Base-by-base conservation (phyloP, 768 basidiomycete genomes). In the Boletus rubroflammeus region DNA sequence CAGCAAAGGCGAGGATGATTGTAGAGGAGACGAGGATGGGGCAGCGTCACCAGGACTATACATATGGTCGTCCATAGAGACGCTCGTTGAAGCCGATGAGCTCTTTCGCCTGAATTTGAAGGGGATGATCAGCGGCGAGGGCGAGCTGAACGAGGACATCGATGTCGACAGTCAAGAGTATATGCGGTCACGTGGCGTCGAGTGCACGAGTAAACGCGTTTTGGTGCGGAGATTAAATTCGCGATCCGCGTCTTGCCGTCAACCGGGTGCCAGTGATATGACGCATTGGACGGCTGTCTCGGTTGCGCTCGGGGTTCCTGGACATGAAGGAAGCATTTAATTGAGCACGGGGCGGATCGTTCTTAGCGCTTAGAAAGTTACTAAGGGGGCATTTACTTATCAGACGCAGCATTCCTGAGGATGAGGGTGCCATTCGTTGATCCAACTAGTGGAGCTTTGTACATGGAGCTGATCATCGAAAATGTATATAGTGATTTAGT, bases 141-240 rank as follows among this genome's bases (percentile, higher is more conserved):
- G 23, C 17, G 49, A 50, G 49, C 40, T 26, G 41, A 42, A 47
- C 11, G 59, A 62, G 51, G 58, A 63, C 68, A 70, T 70, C 53
- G 68, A 56, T 40, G 68, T 72, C 60, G 57, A 47, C 44, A 23
- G 59, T 29, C 47, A 63, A 68, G 60, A 58, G 54, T 51, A 50
- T 67, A 70, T 70, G 64, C 54, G 55, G 60, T 70, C 69, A 70
- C 68, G 69, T 72, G 70, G 35, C 1, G 23, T 21, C 52, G 23
- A 53, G 54, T 55, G 42, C 21, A 44, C 38, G 13, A 53, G 59
- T 70, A 56, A 70, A 72, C 69, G 70, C 68, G 68, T 65, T 72
- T 70, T 71, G 47, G 53, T 17, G 64, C 68, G 68, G 68, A 70
- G 68, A 66, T 56, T 56, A 13, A 69, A 69, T 15, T 36, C 31